Evolutionary conservation across 805 yeast species (phyloP), one percentile per base, ranked within the genome.

Genomic region (Wickerhamiella kazuoi): DNA sequence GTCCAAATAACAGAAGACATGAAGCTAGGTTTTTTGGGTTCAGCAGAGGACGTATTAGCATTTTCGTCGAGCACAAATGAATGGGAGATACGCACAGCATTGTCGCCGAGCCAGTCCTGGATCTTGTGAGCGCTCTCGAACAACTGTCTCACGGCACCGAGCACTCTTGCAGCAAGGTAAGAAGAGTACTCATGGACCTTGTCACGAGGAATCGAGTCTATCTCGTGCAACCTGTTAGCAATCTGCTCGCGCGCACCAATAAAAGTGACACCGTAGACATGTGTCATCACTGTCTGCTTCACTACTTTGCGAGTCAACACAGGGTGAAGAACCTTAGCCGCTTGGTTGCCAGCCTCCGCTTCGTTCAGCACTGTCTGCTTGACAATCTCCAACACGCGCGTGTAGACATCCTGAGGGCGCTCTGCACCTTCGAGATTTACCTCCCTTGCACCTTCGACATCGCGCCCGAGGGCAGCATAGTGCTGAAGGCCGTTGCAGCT

Each of bases 241-340:
- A 87, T 83, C 60, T 87, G 98, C 3, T 76, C 77, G 15, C 82
- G 72, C 0, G 97, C 98, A 15, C 98, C 98, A 45, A 82, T 71
- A 54, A 71, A 83, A 0, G 98, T 87, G 11, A 87, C 98, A 51
- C 98, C 98, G 55, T 87, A 87, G 29, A 87, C 98, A 52, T 84
- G 86, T 0, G 98, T 87, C 98, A 87, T 87, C 20, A 87, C 97
- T 0, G 98, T 83, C 56, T 87, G 98, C 55, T 87, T 87, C 29
- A 90, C 94, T 35, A 90, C 77, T 54, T 87, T 87, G 50, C 98
- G 71, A 16, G 76, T 69, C 41, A 87, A 71, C 43, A 74, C 69
- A 38, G 76, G 79, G 41, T 68, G 63, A 31, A 79, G 59, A 26
- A 62, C 55, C n/a, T 52, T 35, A 3, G 68, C 67, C 21, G 50